Evolutionary conservation across 2,329 filamentous ascomycete genomes (phyloP), one percentile per base, ranked within the genome.

Genomic region (Fusarium sacchari): DNA sequence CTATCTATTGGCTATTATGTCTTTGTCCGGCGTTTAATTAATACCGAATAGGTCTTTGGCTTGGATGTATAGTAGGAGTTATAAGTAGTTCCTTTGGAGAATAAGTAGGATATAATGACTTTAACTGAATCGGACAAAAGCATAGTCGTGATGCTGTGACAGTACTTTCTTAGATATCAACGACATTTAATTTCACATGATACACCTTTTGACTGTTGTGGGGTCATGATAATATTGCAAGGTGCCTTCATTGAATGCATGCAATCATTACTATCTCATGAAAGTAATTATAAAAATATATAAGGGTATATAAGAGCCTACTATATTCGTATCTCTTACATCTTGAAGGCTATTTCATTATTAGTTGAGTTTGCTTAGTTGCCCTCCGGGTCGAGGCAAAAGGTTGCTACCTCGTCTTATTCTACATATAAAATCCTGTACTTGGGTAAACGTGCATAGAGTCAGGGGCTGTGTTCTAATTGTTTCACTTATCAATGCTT

Each of bases 11-110:
- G 17, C 5, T 17, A 53, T 13, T 7, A 1, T 8, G 3, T 1
- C 0, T 8, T 0, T 22, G 2, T 17, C 7, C 7, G 2, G 24
- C 1, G 10, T 17, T 34, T 18, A 7, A 3, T 18, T 3, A 50
- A 32, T 2, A 4, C 15, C 9, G 5, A 14, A 18, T 50, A 32
- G 7, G 0, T 0, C 3, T 3, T 13, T 24, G 4, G 15, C 1
- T 6, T 20, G 24, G 7, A 20, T 50, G 12, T 24, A 34, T 0
- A 15, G 0, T 20, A 11, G 30, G 8, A 24, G n/a, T 24, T 34
- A 4, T 14, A 34, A 14, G 6, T 8, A 6, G 17, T 34, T 10
- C 9, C 7, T 1, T 20, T 2, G 7, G 4, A 34, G 14, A 1
- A 10, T 5, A 20, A 5, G 10, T 2, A 14, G 24, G 30, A 50